These are phyloP conservation scores for Strigomonas culicis DNA, from an alignment of 208 protist genomes.

Conservation along the genomic window DNA sequence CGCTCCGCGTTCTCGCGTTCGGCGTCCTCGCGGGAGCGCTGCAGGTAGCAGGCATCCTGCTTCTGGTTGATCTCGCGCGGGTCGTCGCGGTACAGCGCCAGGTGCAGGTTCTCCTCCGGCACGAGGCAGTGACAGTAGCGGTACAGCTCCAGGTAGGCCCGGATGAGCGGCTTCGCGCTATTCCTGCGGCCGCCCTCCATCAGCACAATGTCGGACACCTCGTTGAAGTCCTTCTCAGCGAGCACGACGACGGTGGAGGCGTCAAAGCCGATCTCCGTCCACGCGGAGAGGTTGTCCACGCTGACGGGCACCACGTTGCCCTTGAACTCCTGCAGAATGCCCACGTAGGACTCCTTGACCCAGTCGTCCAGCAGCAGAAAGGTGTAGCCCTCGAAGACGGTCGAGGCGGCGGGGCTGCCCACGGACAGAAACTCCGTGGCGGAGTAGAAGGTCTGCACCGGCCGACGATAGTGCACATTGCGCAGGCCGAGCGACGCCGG, in stretches of 20 bases:
- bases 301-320: conserved; percentile 25
- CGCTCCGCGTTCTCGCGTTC: conserved; percentile 3
- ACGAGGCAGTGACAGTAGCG: conserved; percentile 42
- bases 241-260: conserved; percentile 24
- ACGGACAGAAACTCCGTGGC: conserved; percentile 51
- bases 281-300: conserved; percentile 11
- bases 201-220: conserved; percentile 30
- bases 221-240: conserved; percentile 25
- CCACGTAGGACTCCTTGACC: conserved; percentile 22
- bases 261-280: conserved; percentile 12
- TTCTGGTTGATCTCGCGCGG: conserved; percentile 40
- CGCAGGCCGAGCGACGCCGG: conserved; percentile 35
- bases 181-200: neutral
- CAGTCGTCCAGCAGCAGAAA: conserved; percentile 37
- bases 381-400: conserved; percentile 30
- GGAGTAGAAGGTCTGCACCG: conserved; percentile 48
- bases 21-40: conserved; percentile 22
- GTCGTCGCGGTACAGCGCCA: conserved; percentile 60
- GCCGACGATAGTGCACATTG: conserved; percentile 46
- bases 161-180: conserved; percentile 12
- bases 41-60: conserved; percentile 31
- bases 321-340: conserved; percentile 31
- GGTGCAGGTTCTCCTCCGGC: conserved; percentile 52
- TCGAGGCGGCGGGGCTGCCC: conserved; percentile 23
- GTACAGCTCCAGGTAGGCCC: conserved; percentile 38